phyloP scores from a whole-genome alignment of 176 grass and related monocot genomes.

The Puccinellia tenuiflora region DNA sequence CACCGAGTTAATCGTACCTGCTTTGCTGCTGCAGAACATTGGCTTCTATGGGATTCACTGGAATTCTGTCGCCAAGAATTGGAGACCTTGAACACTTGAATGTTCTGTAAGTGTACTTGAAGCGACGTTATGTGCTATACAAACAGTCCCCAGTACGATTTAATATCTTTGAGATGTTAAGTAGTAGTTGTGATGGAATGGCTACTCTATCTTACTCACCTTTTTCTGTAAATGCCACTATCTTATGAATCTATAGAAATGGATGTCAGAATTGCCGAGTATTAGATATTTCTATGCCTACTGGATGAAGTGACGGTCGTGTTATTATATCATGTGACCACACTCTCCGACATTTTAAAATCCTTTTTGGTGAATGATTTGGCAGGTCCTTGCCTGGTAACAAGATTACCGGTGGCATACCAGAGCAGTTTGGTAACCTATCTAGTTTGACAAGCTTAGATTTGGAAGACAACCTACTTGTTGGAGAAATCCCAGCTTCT shows the following conservation, averaged over 20 bases:
- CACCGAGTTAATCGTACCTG: constrained; percentile 5
- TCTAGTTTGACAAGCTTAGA: constrained; percentile 65
- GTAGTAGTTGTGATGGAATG: constrained; percentile 1
- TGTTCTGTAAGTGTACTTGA: constrained; percentile 66
- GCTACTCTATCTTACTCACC: not conserved
- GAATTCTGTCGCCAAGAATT: constrained; percentile 79
- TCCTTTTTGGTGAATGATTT: constrained; percentile 10
- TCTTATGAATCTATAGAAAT: not conserved
- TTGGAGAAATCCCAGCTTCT: constrained; percentile 75
- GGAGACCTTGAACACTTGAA: constrained; percentile 74
- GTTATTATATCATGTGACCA: not conserved
- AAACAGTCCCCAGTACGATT: not conserved
- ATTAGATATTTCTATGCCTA: not conserved
- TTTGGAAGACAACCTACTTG: constrained; percentile 69
- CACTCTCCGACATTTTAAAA: constrained; percentile 1
- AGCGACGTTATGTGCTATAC: too few species aligned
- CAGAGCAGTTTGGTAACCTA: constrained; percentile 65
- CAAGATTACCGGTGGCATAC: constrained; percentile 70
- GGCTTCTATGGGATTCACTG: constrained; percentile 89
- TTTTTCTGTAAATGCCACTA: not conserved
- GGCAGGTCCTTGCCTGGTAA: constrained; percentile 70
- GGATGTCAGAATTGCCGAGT: not conserved
- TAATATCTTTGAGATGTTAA: not conserved
- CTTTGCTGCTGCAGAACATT: constrained; percentile 62
- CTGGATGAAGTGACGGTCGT: not conserved